These are phyloP conservation scores for Cryphonectria carpinicola DNA, from an alignment of 2,329 filamentous ascomycete species.

Conservation along the genomic window DNA sequence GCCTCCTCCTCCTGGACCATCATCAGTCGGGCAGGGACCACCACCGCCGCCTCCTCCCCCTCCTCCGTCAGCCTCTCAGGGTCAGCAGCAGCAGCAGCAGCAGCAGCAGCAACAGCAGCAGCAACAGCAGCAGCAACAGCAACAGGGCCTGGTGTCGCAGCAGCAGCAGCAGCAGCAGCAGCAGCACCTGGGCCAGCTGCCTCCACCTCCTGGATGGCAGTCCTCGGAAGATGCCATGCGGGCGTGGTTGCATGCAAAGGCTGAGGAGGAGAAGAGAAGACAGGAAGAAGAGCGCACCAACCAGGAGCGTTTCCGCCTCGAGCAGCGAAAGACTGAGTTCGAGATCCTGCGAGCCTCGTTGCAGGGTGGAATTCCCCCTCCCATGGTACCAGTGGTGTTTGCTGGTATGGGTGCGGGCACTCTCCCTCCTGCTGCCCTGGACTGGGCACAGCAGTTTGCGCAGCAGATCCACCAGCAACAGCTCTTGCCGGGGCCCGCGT, in stretches of 20 bases:
- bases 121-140: constrained; percentile 24
- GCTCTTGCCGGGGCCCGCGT: constrained; percentile 52
- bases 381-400: constrained; percentile 76
- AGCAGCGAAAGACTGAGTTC: constrained; percentile 74
- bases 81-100: constrained; percentile 23
- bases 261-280: constrained; percentile 72
- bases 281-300: constrained; percentile 75
- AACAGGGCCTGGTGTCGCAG: constrained; percentile 28
- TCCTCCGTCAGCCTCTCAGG: constrained; percentile 35
- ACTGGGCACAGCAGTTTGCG: constrained; percentile 69
- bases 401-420: constrained; percentile 69
- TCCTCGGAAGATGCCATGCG: constrained; percentile 72
- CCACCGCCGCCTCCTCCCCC: constrained; percentile 33
- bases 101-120: constrained; percentile 32
- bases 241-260: constrained; percentile 70
- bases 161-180: no score
- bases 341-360: constrained; percentile 73
- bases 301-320: constrained; percentile 68
- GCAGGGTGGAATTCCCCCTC: constrained; percentile 70
- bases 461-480: constrained; percentile 55
- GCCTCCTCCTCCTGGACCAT: constrained; percentile 32
- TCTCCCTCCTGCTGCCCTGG: constrained; percentile 63
- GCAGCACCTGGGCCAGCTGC: constrained; percentile 53
- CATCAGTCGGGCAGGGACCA: constrained; percentile 34
- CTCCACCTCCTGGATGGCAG: constrained; percentile 71